These are phyloP conservation scores for Chenopodium formosanum DNA, from an alignment of 148 eudicot genomes.

Conservation along the genomic window DNA sequence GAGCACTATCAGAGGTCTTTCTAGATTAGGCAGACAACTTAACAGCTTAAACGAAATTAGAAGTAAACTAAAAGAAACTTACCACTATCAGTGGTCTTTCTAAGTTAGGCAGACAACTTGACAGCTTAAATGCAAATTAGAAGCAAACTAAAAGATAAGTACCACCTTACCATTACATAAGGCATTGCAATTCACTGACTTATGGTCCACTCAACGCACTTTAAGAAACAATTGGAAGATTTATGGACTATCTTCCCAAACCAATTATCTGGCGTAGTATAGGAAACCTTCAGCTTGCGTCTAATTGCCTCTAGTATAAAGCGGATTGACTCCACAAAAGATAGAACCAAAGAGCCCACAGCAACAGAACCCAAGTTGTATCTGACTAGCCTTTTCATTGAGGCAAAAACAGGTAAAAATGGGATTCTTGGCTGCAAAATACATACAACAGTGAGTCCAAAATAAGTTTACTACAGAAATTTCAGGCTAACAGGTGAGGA, in stretches of 20 bases:
- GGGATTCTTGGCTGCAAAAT: conserved; percentile 67
- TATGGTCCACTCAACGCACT: conserved; percentile 77
- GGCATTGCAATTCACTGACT: conserved; percentile 86
- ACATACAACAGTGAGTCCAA: conserved; percentile 6
- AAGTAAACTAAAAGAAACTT: too few species aligned
- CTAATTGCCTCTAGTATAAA: conserved; percentile 80
- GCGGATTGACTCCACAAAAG: conserved; percentile 72
- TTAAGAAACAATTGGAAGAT: conserved; percentile 56
- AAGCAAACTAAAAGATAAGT: not conserved
- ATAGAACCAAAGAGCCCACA: conserved; percentile 76
- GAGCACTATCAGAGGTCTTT: not conserved
- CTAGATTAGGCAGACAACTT: too few species aligned
- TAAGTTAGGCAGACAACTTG: not conserved
- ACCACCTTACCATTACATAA: conserved; percentile 73
- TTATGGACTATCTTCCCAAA: conserved; percentile 49
- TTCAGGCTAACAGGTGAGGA: not conserved
- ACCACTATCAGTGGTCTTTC: not conserved
- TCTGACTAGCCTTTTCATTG: conserved; percentile 83
- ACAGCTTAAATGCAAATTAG: not conserved
- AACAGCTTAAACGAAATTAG: too few species aligned
- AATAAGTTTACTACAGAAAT: not conserved
- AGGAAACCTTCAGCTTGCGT: conserved; percentile 67
- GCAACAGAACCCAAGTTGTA: conserved; percentile 89
- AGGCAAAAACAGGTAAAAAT: conserved; percentile 86
- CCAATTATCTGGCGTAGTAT: conserved; percentile 61